Evolutionary conservation across 140 eudicot genomes (phyloP).

Genomic region (Anethum foeniculum): DNA sequence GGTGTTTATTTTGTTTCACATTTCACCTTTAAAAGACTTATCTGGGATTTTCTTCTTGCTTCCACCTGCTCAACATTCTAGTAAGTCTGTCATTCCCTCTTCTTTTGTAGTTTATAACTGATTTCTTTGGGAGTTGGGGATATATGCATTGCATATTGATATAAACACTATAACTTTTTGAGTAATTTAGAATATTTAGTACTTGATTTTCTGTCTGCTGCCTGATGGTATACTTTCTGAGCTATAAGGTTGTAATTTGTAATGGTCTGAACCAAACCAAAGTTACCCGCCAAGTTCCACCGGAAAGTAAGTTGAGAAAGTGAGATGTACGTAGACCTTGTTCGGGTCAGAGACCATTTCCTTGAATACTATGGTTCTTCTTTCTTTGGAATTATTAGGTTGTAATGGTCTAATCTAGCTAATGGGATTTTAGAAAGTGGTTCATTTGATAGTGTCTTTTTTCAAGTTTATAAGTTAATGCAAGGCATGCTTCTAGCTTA

Average conservation of each 20-base stretch:
- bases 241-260: not conserved
- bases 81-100: not conserved
- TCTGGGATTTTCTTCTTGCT: not conserved
- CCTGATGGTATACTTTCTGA: not conserved
- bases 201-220: not conserved
- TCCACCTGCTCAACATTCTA: not conserved
- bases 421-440: not conserved
- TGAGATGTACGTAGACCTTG: not conserved
- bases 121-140: not conserved
- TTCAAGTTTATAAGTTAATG: not conserved
- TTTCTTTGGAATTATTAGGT: not conserved
- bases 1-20: not conserved
- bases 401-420: not conserved
- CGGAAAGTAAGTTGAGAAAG: not conserved
- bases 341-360: not conserved
- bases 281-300: not conserved
- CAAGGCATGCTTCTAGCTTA: not conserved
- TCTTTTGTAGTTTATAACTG: not conserved
- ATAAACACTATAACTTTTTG: not conserved
- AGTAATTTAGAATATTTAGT: not conserved
- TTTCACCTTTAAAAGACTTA: not conserved
- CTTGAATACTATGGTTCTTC: not conserved
- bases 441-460: not conserved
- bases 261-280: not conserved
- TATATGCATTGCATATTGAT: not conserved